Conservation (phyloP, 495 filamentous ascomycete genomes). For the Ramalina peruviana region DNA sequence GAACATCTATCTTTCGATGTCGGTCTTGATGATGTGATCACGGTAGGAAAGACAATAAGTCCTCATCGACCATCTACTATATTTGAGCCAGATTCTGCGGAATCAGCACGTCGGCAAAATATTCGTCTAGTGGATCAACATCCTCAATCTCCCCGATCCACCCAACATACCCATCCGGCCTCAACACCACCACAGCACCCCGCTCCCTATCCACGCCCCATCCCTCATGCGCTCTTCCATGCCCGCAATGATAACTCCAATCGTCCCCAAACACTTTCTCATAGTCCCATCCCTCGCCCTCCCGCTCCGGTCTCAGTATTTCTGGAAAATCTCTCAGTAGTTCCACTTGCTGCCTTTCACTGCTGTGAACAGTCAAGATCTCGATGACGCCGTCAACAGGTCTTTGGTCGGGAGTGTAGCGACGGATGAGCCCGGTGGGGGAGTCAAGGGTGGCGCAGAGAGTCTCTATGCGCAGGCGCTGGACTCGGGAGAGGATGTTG, state of each 20-base stretch:
- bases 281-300: conserved; percentile 49
- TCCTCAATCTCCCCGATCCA: conserved; percentile 43
- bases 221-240: conserved; percentile 47
- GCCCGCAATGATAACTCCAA: conserved; percentile 40
- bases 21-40: too few relatives aligned
- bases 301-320: conserved; percentile 41
- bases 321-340: conserved; percentile 41
- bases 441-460: neutral
- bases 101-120: too few relatives aligned
- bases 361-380: conserved; percentile 46
- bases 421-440: neutral
- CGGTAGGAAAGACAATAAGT: too few relatives aligned
- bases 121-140: conserved; percentile 12
- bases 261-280: conserved; percentile 54
- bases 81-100: too few relatives aligned
- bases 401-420: neutral
- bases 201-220: conserved; percentile 45
- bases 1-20: too few relatives aligned
- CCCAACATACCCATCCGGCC: conserved; percentile 57
- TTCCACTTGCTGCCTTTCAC: conserved; percentile 33
- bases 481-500: conserved; percentile 37
- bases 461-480: conserved; percentile 18
- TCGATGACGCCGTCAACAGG: conserved; percentile 33
- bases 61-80: too few relatives aligned
- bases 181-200: conserved; percentile 45